Percentiles rank a stretch among this genome's conserved stretches.
Evolutionary conservation across 2,329 filamentous ascomycete genomes (phyloP).

Genomic region (Cladophialophora bantiana): DNA sequence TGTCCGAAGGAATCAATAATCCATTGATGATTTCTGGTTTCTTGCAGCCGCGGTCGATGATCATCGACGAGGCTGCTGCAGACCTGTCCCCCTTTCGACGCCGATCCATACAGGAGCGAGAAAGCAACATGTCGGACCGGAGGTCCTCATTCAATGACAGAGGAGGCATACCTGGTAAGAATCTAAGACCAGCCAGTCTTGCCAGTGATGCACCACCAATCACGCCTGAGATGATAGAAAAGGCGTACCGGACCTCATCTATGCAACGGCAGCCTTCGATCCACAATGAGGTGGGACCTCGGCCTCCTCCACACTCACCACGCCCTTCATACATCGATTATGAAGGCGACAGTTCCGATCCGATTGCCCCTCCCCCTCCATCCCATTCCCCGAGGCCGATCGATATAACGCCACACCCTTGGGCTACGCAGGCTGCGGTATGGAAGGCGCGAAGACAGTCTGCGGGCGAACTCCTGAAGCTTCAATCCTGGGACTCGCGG

Average conservation of each 20-base stretch:
- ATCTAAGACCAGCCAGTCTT: constrained; percentile 33
- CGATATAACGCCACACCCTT: constrained; percentile 35
- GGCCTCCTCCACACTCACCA: constrained; percentile 39
- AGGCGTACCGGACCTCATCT: constrained; percentile 33
- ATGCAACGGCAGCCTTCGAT: constrained; percentile 25
- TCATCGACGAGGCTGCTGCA: constrained; percentile 37
- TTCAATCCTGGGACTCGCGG: constrained; percentile 19
- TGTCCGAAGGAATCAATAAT: constrained; percentile 12
- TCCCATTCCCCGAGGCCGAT: constrained; percentile 39
- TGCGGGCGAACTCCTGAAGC: constrained; percentile 23
- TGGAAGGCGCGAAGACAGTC: constrained; percentile 34
- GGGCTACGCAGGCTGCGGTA: constrained; percentile 34
- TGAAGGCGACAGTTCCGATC: constrained; percentile 23
- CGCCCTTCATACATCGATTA: constrained; percentile 34
- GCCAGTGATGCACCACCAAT: constrained; percentile 37
- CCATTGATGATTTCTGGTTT: constrained; percentile 10
- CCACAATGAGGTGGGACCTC: constrained; percentile 25
- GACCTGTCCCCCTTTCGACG: constrained; percentile 34
- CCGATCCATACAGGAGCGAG: constrained; percentile 30
- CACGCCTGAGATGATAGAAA: constrained; percentile 34
- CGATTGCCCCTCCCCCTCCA: constrained; percentile 37
- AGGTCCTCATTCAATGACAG: constrained; percentile 38
- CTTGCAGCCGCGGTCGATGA: constrained; percentile 33
- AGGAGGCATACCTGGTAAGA: constrained; percentile 38
- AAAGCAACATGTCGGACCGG: constrained; percentile 13